Base-by-base conservation (phyloP, 441 rosid species). In the Adansonia gregorii region DNA sequence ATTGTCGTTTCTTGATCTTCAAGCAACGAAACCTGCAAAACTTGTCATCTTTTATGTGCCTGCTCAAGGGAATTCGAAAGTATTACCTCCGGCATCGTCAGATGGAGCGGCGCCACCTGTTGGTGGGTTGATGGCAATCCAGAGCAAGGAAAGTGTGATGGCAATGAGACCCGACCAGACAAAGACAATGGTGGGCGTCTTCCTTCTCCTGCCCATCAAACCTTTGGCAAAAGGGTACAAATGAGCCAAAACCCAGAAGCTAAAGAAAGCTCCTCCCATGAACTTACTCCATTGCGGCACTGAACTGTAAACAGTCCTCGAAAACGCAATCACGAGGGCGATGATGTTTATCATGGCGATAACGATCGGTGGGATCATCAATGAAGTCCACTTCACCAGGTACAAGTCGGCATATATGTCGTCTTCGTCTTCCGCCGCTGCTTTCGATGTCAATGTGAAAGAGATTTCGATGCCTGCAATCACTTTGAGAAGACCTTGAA, bases 151-250 rank as follows among this genome's bases (percentile, higher is more conserved):
- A 22, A 94, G 76, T 9, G 92, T 93, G 72, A 94, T 93, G 0
- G 97, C 95, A 35, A 94, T 93, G 65, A 94, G 91, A 56, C 97
- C 98, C 0, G 97, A 85, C 98, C 98, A 93, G 43, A 94, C 97
- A 20, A 87, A 90, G 41, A 94, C 96, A 11, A 92, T 92, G 0
- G 98, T 94, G 0, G 98, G 97, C 3, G 97, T 93, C 87, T 93
- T 94, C 24, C 93, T 85, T 75, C 97, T 85, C 78, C 95, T 83
- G 8, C 98, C 97, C 97, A 93, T 94, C 83, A 94, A 72, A 35
- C 98, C 98, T 74, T 94, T 94, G 45, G 97, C 97, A 45, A 94
- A 93, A 9, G 98, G 98, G 77, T 93, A 94, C 67, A 94, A 78
- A 85, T 93, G 98, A 6, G 94, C 95, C 88, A 94, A 78, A 54